A percentile compares a stretch with the other conserved stretches of the same genome.
Conservation (phyloP, 495 filamentous ascomycete species). For the Aspergillus leporis region DNA sequence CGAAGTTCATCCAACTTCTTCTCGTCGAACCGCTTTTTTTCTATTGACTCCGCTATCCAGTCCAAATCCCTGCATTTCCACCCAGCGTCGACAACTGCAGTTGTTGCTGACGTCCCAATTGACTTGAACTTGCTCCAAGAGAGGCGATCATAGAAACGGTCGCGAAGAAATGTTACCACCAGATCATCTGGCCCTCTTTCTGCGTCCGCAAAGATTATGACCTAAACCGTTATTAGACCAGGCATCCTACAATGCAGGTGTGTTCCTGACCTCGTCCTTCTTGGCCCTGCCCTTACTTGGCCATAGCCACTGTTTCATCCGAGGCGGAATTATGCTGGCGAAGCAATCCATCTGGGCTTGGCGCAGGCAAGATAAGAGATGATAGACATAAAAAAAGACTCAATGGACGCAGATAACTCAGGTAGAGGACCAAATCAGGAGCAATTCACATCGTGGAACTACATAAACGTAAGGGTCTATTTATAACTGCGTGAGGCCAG, state of each 20-base stretch:
- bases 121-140: slow-evolving; percentile 13
- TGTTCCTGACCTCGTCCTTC: not conserved
- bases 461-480: no score
- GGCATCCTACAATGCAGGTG: not conserved
- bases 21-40: slow-evolving; percentile 6
- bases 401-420: no score
- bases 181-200: slow-evolving; percentile 3
- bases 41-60: slow-evolving; percentile 5
- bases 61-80: slow-evolving; percentile 10
- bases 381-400: no score
- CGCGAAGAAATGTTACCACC: slow-evolving; percentile 8
- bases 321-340: not conserved
- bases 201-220: slow-evolving; percentile 11
- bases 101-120: slow-evolving; percentile 9
- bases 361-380: no score
- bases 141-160: slow-evolving; percentile 4
- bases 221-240: not conserved
- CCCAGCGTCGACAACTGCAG: slow-evolving; percentile 12
- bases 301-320: not conserved
- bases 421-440: no score
- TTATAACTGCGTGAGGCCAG: no score
- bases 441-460: no score
- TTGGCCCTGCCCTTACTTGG: not conserved
- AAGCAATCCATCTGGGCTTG: not conserved
- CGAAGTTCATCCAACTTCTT: slow-evolving; percentile 10